Percentiles rank a stretch among this genome's conserved stretches.
Conservation (phyloP, 805 yeast genomes). For the Ogataea methanolica region DNA sequence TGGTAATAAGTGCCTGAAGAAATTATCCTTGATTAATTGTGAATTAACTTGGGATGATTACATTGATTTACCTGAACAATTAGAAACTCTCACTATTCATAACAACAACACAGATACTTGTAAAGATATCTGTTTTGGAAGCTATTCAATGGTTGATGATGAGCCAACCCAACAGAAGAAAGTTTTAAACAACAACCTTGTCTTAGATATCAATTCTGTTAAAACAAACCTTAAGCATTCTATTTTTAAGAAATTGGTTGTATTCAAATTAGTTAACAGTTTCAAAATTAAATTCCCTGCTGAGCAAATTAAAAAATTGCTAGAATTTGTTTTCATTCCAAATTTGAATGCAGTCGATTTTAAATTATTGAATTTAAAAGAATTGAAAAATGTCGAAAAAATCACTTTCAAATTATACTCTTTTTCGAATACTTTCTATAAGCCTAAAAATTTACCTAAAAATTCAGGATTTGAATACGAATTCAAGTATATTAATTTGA, state of each 20-base stretch:
- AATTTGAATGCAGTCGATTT: conserved; percentile 11
- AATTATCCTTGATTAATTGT: conserved; percentile 17
- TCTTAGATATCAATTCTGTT: conserved; percentile 14
- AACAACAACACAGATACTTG: conserved; percentile 12
- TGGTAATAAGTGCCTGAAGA: conserved; percentile 2
- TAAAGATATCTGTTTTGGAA: conserved; percentile 13
- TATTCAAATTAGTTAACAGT: conserved; percentile 4
- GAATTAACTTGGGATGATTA: conserved; percentile 13
- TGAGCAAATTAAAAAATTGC: neutral
- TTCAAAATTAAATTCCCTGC: conserved; percentile 4
- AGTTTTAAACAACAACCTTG: conserved; percentile 1
- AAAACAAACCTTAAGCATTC: conserved; percentile 5
- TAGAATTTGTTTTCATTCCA: conserved; percentile 14
- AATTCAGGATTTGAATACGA: neutral
- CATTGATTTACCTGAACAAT: conserved; percentile 14
- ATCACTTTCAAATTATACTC: conserved; percentile 3
- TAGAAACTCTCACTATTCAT: conserved; percentile 14
- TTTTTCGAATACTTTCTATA: conserved; percentile 15
- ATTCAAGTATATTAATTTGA: conserved; percentile 14
- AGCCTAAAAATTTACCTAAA: conserved; percentile 11
- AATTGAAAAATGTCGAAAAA: neutral
- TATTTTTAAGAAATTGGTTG: neutral
- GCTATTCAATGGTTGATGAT: neutral
- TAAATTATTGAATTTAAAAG: conserved; percentile 3
- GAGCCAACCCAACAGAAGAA: neutral